A percentile compares a stretch with the other conserved stretches of the same genome.
Conservation (phyloP, 306 rosid species). For the Oxytropis ochrocephala region DNA sequence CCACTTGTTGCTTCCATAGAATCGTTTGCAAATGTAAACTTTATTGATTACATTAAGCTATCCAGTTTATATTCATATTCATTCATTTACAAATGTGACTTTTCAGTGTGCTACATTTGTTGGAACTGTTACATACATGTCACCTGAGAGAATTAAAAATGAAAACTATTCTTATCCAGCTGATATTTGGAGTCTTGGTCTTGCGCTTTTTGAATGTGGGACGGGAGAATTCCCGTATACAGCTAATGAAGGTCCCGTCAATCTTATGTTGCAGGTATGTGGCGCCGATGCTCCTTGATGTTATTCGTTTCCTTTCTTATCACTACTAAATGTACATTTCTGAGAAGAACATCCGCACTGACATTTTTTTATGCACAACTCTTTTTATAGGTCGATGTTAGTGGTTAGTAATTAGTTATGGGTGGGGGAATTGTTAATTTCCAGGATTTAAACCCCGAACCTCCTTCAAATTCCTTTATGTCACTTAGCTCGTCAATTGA, state of each 20-base stretch:
- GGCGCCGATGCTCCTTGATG: constrained; percentile 3
- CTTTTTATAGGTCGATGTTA: no score
- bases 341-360: constrained; percentile 5
- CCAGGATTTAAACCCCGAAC: no score
- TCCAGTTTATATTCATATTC: neutral
- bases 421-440: no score
- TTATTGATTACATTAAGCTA: neutral
- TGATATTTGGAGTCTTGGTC: constrained; percentile 98
- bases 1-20: neutral
- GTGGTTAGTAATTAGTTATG: no score
- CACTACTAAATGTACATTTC: neutral
- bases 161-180: constrained; percentile 96
- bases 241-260: constrained; percentile 88
- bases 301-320: constrained; percentile 6
- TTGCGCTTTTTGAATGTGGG: constrained; percentile 92
- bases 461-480: no score
- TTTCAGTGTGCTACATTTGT: constrained; percentile 92
- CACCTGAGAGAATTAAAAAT: constrained; percentile 95
- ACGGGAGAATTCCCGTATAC: constrained; percentile 97
- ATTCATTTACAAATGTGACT: constrained; percentile 13
- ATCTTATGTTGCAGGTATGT: constrained; percentile 94
- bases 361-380: neutral
- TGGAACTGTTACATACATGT: constrained; percentile 96
- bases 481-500: no score
- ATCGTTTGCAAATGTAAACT: neutral